These are phyloP conservation scores for Styphnolobium japonicum DNA, from an alignment of 306 rosid genomes.

Conservation along the genomic window DNA sequence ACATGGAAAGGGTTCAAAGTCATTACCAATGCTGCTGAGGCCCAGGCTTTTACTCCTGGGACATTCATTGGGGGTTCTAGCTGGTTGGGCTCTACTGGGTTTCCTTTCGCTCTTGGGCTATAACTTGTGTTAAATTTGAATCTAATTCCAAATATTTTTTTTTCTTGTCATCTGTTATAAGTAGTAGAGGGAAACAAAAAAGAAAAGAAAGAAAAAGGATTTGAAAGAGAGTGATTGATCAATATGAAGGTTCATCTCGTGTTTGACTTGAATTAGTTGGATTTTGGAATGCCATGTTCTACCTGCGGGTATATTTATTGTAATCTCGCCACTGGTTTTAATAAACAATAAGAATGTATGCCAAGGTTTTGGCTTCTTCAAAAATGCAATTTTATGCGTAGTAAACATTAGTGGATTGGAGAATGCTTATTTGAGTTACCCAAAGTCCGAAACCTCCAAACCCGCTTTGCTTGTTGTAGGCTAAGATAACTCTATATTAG, in stretches of 20 bases:
- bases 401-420: no score
- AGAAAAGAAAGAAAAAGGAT: background rate
- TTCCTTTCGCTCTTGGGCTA: slow-evolving; percentile 74
- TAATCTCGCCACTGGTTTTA: background rate
- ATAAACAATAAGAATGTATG: background rate
- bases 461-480: background rate
- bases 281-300: background rate
- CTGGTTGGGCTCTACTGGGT: slow-evolving; percentile 70
- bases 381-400: no score
- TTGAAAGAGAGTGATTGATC: background rate
- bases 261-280: slow-evolving; percentile 17
- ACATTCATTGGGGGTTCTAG: slow-evolving; percentile 60
- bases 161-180: background rate
- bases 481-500: no score
- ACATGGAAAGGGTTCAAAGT: slow-evolving; percentile 71
- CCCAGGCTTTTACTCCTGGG: slow-evolving; percentile 53
- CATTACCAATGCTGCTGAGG: slow-evolving; percentile 59
- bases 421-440: no score
- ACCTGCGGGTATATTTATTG: background rate
- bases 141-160: background rate
- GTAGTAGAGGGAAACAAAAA: background rate
- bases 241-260: background rate
- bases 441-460: background rate
- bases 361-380: background rate
- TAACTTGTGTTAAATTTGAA: slow-evolving; percentile 19